Evolutionary conservation across 2,329 filamentous ascomycete genomes (phyloP).

Genomic region (Geoglossum cookeanum): DNA sequence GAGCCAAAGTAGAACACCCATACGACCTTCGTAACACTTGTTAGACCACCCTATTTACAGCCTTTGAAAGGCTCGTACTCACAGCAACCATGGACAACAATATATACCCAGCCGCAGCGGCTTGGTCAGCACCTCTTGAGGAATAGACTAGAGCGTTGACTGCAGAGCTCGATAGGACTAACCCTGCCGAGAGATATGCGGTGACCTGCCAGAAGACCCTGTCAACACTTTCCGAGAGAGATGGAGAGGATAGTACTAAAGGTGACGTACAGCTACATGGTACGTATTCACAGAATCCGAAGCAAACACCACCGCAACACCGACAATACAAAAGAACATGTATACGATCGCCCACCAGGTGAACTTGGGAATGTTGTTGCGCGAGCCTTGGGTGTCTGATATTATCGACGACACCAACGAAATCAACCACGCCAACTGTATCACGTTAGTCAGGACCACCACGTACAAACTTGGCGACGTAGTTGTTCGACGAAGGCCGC

Average conservation of each 20-base stretch:
- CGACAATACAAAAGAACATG: constrained; percentile 64
- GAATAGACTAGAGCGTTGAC: constrained; percentile 77
- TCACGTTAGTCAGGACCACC: constrained; percentile 6
- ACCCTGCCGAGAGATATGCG: constrained; percentile 63
- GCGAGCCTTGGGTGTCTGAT: constrained; percentile 28
- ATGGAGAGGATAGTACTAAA: neutral
- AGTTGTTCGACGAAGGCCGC: neutral
- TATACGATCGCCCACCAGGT: constrained; percentile 85
- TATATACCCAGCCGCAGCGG: constrained; percentile 82
- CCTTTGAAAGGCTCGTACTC: constrained; percentile 20
- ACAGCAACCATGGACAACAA: constrained; percentile 84
- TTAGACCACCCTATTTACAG: constrained; percentile 1
- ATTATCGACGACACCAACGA: constrained; percentile 75
- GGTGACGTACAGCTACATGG: constrained; percentile 53
- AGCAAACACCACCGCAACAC: constrained; percentile 64
- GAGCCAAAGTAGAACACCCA: constrained; percentile 99
- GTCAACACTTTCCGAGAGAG: constrained; percentile 13
- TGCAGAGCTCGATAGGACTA: constrained; percentile 70
- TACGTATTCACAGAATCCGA: constrained; percentile 75
- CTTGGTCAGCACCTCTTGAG: constrained; percentile 53
- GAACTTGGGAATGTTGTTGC: constrained; percentile 55
- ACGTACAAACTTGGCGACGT: neutral
- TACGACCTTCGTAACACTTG: constrained; percentile 46
- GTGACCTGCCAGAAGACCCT: constrained; percentile 37
- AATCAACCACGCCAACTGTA: constrained; percentile 83